Evolutionary conservation across 805 yeast species (phyloP), one percentile per base, ranked within the genome.

Genomic region (Clavispora phyllophila): DNA sequence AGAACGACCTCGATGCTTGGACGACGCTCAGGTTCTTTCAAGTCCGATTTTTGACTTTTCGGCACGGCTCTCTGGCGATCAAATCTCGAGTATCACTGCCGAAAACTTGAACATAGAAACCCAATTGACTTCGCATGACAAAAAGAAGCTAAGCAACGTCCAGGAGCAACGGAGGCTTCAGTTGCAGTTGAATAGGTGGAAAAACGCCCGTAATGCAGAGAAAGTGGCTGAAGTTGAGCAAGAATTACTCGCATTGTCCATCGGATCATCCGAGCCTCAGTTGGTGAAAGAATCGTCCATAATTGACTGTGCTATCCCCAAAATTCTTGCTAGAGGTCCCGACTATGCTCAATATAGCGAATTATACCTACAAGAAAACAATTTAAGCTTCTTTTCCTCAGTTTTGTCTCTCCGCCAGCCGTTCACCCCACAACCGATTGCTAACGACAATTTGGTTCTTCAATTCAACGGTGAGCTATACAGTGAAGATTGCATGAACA

Each of bases 381-480:
- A 55, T 15, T 47, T 62, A 18, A 70, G 77, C 56, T 43, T 67
- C 4, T 75, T 74, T 45, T 82, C 93, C 0, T 84, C 97, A 0
- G 87, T 93, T 0, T 68, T 93, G 14, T 83, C 96, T 0, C 63
- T 93, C 33, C 70, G 99, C 44, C 73, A 76, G 17, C 98, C 98
- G 0, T 77, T 86, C 52, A 80, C 87, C 0, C 50, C 63, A 24
- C 99, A 93, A 61, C 96, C 98, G 0, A 49, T 80, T 3, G 49
- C 48, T 8, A 52, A 44, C 9, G 58, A 53, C 3, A 49, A 63
- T 3, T 56, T 36, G 49, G 67, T 51, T 0, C 56, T 95, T 8
- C 96, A 88, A 56, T 91, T 84, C 63, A 93, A 95, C 59, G 99
- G 99, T 0, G 97, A 93, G 54, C 62, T 93, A 9, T 93, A 93